Conservation (phyloP, 805 yeast genomes). For the Myxozyma sirexii region DNA sequence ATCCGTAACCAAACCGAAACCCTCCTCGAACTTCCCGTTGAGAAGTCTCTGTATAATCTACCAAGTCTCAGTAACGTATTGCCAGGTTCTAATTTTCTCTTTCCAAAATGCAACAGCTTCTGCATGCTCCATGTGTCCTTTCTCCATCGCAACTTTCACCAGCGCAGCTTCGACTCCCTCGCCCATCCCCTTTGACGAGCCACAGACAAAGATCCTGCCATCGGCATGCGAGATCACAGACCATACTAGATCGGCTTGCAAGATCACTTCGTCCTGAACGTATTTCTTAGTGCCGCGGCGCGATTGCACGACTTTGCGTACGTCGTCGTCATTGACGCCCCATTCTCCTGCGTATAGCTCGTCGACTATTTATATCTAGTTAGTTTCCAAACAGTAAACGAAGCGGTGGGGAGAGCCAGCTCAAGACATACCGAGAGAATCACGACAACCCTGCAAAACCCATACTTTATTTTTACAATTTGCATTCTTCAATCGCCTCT, state of each 20-base stretch:
- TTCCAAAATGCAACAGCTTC: slow-evolving; percentile 36
- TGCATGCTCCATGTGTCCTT: slow-evolving; percentile 24
- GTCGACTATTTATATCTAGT: slow-evolving; percentile 29
- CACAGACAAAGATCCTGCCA: slow-evolving; percentile 39
- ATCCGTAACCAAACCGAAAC: no score
- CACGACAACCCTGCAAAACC: slow-evolving; percentile 40
- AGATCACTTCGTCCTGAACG: slow-evolving; percentile 38
- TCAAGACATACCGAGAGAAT: slow-evolving; percentile 24
- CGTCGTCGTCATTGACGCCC: slow-evolving; percentile 35
- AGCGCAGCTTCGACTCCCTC: slow-evolving; percentile 38
- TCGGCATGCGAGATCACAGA: slow-evolving; percentile 36
- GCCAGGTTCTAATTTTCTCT: slow-evolving; percentile 29
- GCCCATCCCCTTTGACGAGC: slow-evolving; percentile 38
- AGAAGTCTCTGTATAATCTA: no score
- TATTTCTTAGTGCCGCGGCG: slow-evolving; percentile 37
- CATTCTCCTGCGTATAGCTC: slow-evolving; percentile 39
- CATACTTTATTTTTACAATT: slow-evolving; percentile 38
- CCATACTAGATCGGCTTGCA: slow-evolving; percentile 37
- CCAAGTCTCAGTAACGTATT: slow-evolving; percentile 33
- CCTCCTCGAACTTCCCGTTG: no score
- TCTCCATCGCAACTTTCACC: slow-evolving; percentile 33
- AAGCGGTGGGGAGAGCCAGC: no score
- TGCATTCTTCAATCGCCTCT: slow-evolving; percentile 37
- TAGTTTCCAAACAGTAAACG: no score
- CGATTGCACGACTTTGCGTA: slow-evolving; percentile 37